These are phyloP conservation scores for Zygnema cylindricum DNA, from an alignment of 139 green algal genomes.

Conservation along the genomic window DNA sequence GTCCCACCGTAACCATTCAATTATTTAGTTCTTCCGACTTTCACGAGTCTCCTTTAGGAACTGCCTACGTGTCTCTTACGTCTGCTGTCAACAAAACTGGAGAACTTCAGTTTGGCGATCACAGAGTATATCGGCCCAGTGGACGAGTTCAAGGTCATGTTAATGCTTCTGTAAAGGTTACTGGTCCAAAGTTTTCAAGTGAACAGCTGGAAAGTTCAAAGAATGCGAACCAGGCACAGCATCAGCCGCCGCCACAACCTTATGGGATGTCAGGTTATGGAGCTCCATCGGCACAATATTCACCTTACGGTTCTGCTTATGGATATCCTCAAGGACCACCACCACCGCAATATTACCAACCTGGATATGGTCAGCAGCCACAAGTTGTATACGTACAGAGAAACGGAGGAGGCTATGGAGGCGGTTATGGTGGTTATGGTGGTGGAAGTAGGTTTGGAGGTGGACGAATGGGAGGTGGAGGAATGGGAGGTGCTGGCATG, in stretches of 20 bases:
- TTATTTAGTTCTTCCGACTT: neutral
- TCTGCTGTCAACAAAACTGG: neutral
- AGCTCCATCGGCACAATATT: too few species aligned
- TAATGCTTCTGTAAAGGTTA: neutral
- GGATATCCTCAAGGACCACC: neutral
- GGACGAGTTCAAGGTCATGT: neutral
- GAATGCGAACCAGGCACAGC: too few species aligned
- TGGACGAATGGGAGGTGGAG: neutral
- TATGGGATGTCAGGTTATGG: too few species aligned
- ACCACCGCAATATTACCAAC: neutral
- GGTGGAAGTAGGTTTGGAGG: neutral
- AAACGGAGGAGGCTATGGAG: neutral
- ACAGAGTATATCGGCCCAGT: neutral
- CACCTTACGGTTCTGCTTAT: too few species aligned
- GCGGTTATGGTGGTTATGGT: neutral
- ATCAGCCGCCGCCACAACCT: too few species aligned
- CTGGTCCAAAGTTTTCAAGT: neutral
- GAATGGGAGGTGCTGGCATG: neutral
- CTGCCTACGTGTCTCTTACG: neutral
- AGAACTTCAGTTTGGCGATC: neutral
- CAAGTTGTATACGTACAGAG: neutral
- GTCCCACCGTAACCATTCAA: neutral
- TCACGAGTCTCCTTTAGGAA: neutral
- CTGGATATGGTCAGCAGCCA: too few species aligned
- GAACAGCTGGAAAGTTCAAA: too few species aligned